These are phyloP conservation scores for Ogataea pini DNA, from an alignment of 805 yeast genomes.

Conservation along the genomic window DNA sequence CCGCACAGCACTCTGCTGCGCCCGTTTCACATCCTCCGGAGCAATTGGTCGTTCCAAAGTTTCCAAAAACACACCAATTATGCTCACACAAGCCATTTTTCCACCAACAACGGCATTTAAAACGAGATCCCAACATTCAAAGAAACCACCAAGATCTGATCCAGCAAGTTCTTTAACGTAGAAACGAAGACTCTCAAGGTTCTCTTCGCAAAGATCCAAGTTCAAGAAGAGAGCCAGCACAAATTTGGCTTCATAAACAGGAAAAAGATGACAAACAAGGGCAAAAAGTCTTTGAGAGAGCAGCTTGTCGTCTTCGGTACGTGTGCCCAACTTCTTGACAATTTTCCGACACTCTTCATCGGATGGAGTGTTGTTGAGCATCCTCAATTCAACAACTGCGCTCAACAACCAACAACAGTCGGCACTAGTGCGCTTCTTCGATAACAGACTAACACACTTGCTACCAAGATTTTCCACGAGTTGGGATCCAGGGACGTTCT, in stretches of 20 bases:
- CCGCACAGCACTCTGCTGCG: constrained; percentile 29
- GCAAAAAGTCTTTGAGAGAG: constrained; percentile 20
- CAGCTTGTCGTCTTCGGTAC: background rate
- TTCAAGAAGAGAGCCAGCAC: constrained; percentile 28
- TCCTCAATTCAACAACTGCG: constrained; percentile 14
- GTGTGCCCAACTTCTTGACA: constrained; percentile 15
- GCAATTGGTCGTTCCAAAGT: constrained; percentile 8
- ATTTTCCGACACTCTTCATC: constrained; percentile 10
- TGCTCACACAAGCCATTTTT: background rate
- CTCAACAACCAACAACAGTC: constrained; percentile 21
- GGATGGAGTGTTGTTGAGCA: background rate
- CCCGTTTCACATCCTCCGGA: background rate
- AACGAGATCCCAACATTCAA: constrained; percentile 15
- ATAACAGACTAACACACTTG: background rate
- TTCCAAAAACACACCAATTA: constrained; percentile 12
- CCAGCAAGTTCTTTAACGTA: constrained; percentile 12
- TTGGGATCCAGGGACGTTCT: background rate
- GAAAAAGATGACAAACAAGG: constrained; percentile 14
- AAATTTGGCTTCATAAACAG: constrained; percentile 16
- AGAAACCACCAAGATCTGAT: constrained; percentile 3
- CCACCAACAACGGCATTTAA: background rate
- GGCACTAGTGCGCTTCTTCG: background rate
- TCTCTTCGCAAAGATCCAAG: constrained; percentile 8
- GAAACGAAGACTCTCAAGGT: constrained; percentile 6
- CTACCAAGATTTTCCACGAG: background rate